Percentiles rank a stretch among this genome's conserved stretches.
Conservation (phyloP, 2,329 filamentous ascomycete species). For the Botrytis tulipae region DNA sequence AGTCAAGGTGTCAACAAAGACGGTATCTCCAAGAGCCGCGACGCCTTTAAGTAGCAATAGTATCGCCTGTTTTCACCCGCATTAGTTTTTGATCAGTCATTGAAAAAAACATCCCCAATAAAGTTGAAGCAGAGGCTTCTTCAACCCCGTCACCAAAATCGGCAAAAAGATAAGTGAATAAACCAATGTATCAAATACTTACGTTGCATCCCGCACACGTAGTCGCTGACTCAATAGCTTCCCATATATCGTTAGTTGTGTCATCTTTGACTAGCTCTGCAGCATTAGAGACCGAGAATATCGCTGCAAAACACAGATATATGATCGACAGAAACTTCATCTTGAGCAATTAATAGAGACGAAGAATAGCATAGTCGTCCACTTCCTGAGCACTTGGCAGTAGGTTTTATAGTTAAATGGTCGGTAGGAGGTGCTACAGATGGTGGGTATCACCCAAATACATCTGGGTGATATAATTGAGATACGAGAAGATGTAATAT, state of each 20-base stretch:
- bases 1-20: constrained; percentile 43
- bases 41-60: constrained; percentile 46
- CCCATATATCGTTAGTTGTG: constrained; percentile 12
- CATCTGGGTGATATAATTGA: neutral
- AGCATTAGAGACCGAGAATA: constrained; percentile 1
- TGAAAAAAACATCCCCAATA: neutral
- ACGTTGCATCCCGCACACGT: constrained; percentile 21
- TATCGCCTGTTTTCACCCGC: constrained; percentile 30
- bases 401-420: neutral
- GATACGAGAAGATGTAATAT: neutral
- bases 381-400: neutral
- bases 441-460: constrained; percentile 9
- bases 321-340: constrained; percentile 10
- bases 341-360: neutral
- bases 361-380: neutral
- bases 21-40: constrained; percentile 44
- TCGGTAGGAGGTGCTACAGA: neutral
- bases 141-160: neutral
- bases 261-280: constrained; percentile 17
- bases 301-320: neutral
- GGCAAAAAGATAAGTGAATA: neutral
- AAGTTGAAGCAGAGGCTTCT: neutral
- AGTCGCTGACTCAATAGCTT: constrained; percentile 16
- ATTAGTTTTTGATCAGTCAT: neutral
- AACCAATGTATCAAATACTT: neutral